phyloP scores from a whole-genome alignment of 495 filamentous ascomycete species.

The Cladorrhinum samala region DNA sequence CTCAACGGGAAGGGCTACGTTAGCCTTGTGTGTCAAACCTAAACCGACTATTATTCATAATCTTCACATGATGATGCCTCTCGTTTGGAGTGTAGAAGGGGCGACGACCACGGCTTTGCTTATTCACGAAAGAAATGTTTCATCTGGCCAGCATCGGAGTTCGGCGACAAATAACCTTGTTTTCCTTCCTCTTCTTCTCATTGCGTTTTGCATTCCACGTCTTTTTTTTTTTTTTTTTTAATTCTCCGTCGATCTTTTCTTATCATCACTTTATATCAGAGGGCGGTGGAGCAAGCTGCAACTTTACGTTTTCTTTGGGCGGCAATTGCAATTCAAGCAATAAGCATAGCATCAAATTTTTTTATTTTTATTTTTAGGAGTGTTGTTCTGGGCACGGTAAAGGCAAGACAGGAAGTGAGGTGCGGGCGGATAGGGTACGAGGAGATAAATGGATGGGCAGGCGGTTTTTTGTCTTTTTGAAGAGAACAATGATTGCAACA shows the following conservation, averaged over 20 bases:
- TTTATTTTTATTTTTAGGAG: too few species aligned
- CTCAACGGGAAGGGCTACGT: not conserved
- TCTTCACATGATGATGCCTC: not conserved
- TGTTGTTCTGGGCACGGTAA: too few species aligned
- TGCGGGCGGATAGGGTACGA: too few species aligned
- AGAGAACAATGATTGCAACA: constrained; percentile 9
- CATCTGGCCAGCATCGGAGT: constrained; percentile 1
- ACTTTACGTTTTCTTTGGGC: too few species aligned
- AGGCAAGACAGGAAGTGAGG: not conserved
- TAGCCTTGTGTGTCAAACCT: not conserved
- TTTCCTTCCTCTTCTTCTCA: constrained; percentile 5
- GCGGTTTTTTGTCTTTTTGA: not conserved
- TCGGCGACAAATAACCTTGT: not conserved
- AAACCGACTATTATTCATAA: constrained; percentile 4
- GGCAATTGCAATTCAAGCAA: too few species aligned
- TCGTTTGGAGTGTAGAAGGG: not conserved
- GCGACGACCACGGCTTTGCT: not conserved
- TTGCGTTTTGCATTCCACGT: not conserved
- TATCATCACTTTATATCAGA: not conserved
- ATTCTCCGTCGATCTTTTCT: not conserved
- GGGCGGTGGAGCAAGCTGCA: not conserved
- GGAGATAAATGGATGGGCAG: too few species aligned
- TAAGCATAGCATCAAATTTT: too few species aligned
- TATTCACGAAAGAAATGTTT: constrained; percentile 3
- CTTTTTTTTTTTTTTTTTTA: constrained; percentile 4